A percentile compares a stretch with the other conserved stretches of the same genome.
Conservation (phyloP, 73 alveolate genomes). For the Tetrahymena malaccensis region DNA sequence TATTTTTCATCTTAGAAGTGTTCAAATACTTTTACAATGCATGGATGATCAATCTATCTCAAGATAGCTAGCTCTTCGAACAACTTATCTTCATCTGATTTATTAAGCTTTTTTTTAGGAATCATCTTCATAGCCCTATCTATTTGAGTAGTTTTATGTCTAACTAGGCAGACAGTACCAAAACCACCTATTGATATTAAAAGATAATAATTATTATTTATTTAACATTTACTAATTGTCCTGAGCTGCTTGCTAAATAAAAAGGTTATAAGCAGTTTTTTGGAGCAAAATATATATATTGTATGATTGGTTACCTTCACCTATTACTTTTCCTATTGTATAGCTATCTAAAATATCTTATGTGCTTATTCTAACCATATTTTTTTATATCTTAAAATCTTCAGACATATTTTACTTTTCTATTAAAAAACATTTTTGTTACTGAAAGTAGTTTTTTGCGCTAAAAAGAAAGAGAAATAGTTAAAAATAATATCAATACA, state of each 20-base stretch:
- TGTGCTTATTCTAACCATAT: neutral
- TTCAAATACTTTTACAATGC: conserved; percentile 22
- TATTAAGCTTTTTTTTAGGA: neutral
- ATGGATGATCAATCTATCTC: conserved; percentile 27
- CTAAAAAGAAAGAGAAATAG: neutral
- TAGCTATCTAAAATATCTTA: neutral
- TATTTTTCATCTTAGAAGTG: conserved; percentile 31
- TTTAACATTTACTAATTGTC: neutral
- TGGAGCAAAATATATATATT: neutral
- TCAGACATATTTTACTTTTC: neutral
- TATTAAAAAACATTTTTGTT: neutral
- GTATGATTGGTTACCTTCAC: neutral
- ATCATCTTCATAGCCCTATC: conserved; percentile 31
- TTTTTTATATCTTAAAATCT: neutral
- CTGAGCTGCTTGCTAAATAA: neutral
- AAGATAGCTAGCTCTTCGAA: conserved; percentile 34
- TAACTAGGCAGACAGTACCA: conserved; percentile 28
- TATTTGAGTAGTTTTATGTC: conserved; percentile 4
- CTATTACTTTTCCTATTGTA: neutral
- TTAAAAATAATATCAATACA: neutral
- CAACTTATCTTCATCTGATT: conserved; percentile 17
- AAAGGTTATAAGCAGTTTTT: neutral
- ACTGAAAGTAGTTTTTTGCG: neutral
- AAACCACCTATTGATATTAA: conserved; percentile 7
- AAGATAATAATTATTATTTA: neutral